phyloP scores from a whole-genome alignment of 176 grass and related monocot species.

The Eremochloa ophiuroides region DNA sequence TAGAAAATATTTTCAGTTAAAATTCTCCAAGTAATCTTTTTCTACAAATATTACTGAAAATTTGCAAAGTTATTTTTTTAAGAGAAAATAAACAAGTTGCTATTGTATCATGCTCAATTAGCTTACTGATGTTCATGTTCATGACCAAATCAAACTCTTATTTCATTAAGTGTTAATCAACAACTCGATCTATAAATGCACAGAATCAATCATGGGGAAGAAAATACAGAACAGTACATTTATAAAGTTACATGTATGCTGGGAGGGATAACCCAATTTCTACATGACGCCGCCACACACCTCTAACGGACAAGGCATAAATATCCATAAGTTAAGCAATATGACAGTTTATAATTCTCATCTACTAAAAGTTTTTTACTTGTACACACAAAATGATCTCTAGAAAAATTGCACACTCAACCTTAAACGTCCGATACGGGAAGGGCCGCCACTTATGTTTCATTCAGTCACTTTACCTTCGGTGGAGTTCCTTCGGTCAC shows the following conservation, averaged over 20 bases:
- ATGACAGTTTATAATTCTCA: slow-evolving; percentile 17
- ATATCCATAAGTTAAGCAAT: slow-evolving; percentile 28
- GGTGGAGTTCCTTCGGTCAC: neutral
- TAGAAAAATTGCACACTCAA: slow-evolving; percentile 41
- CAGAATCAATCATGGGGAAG: neutral
- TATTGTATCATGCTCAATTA: neutral
- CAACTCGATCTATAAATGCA: neutral
- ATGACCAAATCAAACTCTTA: neutral
- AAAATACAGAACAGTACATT: slow-evolving; percentile 28
- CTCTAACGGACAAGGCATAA: slow-evolving; percentile 39
- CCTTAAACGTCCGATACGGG: neutral
- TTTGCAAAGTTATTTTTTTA: neutral
- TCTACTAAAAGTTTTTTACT: slow-evolving; percentile 21
- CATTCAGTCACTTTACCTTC: neutral
- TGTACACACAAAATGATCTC: slow-evolving; percentile 44
- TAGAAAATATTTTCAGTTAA: neutral
- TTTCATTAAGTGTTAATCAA: neutral
- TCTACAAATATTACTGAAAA: neutral
- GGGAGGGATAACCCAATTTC: neutral
- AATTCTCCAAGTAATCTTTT: neutral
- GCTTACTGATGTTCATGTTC: neutral
- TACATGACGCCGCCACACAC: neutral
- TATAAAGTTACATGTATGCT: slow-evolving; percentile 41
- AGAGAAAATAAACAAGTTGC: neutral
- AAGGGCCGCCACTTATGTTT: neutral